Percentiles rank a stretch among this genome's conserved stretches.
Evolutionary conservation across 257 asterid genomes (phyloP).

Genomic region (Solanum sejunctum): DNA sequence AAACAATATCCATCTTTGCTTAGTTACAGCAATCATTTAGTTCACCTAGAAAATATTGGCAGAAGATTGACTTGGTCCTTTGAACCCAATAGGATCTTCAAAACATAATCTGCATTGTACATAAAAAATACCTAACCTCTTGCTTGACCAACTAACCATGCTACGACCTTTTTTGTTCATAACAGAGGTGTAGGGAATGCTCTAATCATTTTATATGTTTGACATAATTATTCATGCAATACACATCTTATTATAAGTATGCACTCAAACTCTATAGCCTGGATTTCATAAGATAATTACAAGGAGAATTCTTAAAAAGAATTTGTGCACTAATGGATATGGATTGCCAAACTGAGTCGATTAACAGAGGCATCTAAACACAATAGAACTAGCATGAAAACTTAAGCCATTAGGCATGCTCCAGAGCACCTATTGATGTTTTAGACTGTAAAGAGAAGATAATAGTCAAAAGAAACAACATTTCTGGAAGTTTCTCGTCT

Average conservation of each 20-base stretch:
- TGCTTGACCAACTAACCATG: background rate
- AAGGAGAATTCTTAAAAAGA: background rate
- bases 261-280: background rate
- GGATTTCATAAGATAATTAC: background rate
- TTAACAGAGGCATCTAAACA: background rate
- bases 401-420: background rate
- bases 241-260: background rate
- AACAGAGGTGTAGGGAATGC: background rate
- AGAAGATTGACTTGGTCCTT: background rate
- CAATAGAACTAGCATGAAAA: background rate
- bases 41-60: background rate
- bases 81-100: background rate
- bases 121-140: background rate
- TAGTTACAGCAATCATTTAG: background rate
- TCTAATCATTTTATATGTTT: background rate
- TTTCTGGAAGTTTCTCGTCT: background rate
- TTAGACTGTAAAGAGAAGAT: background rate
- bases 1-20: background rate
- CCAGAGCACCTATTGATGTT: background rate
- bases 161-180: background rate
- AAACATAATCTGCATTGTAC: background rate
- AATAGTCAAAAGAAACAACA: background rate
- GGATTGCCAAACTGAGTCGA: background rate
- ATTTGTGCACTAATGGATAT: background rate
- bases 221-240: background rate